Percentiles rank a stretch among this genome's conserved stretches.
These are phyloP conservation scores for Rhodotorula diobovata DNA, from an alignment of 768 basidiomycete species.

Conservation along the genomic window DNA sequence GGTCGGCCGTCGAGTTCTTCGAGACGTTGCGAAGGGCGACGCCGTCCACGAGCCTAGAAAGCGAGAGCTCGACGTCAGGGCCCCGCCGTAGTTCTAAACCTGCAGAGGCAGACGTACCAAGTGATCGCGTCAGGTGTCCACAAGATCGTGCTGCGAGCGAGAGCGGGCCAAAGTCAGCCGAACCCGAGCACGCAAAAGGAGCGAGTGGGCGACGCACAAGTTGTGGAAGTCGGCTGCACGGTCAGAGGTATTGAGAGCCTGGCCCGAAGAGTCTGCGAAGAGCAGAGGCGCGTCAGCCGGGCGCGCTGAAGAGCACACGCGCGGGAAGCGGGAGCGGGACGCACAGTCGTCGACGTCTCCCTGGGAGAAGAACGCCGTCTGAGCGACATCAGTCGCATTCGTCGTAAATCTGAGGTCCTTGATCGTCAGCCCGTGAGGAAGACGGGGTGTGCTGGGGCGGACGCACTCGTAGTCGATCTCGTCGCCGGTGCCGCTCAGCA, in stretches of 20 bases:
- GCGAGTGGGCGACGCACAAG: slow-evolving; percentile 5
- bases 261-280: not conserved
- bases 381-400: not conserved
- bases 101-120: not conserved
- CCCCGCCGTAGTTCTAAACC: accelerated
- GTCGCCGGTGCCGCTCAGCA: slow-evolving; percentile 11
- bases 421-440: not conserved
- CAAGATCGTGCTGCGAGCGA: slow-evolving; percentile 10
- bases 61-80: slow-evolving; percentile 1
- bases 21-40: slow-evolving; percentile 41
- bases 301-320: not conserved
- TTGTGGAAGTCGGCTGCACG: slow-evolving; percentile 15
- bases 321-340: not conserved
- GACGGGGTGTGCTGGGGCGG: no score
- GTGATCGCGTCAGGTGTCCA: slow-evolving; percentile 27
- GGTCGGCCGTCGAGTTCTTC: slow-evolving; percentile 21
- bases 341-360: not conserved
- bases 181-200: not conserved
- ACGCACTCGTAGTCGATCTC: slow-evolving; percentile 33
- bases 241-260: not conserved
- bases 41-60: slow-evolving; percentile 29
- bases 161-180: no score
- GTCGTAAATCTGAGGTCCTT: slow-evolving; percentile 11
- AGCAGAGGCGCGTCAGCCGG: no score
- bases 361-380: slow-evolving; percentile 3